Evolutionary conservation across 805 yeast genomes (phyloP), one percentile per base, ranked within the genome.

Genomic region (Starmera quercuum): DNA sequence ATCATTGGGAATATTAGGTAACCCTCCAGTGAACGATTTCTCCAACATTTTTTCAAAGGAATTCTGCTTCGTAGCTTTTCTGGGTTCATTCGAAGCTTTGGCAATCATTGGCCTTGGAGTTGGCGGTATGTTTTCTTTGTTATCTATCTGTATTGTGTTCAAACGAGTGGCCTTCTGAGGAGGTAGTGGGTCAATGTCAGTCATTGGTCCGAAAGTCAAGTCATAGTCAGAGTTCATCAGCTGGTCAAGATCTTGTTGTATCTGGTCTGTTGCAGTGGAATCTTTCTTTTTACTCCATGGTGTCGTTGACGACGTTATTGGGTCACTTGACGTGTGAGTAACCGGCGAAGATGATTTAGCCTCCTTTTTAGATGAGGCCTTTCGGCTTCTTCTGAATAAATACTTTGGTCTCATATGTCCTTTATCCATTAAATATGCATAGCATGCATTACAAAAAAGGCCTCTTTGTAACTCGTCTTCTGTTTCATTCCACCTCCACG

Each of bases 91-190:
- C 26, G 23, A 30, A 17, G 25, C 23, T 22, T 11, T 19, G 20
- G 29, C 11, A 11, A 7, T 18, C n/a, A 32, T 23, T 8, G 23
- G 15, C 19, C 15, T 27, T 34, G 26, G 30, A n/a, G 27, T 17
- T 69, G 73, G 69, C 36, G 63, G 70, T 24, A 49, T 47, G 29
- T 61, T 63, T 59, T 70, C 51, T 60, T 64, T 31, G 58, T 48
- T 44, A 8, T 35, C 46, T 7, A 26, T 8, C 33, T 27, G 29
- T 12, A 27, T 20, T 17, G 29, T 27, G 8, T 27, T 16, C 18
- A 18, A 15, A 10, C 23, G 18, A 9, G 22, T 24, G 18, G 23
- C 18, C 13, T 17, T 28, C 19, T 23, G 22, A 10, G 19, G 20
- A 14, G 53, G 53, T 30, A 49, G 40, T 19, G 56, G 56, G 38